These are phyloP conservation scores for Prunus davidiana DNA, from an alignment of 306 rosid species.

Conservation along the genomic window DNA sequence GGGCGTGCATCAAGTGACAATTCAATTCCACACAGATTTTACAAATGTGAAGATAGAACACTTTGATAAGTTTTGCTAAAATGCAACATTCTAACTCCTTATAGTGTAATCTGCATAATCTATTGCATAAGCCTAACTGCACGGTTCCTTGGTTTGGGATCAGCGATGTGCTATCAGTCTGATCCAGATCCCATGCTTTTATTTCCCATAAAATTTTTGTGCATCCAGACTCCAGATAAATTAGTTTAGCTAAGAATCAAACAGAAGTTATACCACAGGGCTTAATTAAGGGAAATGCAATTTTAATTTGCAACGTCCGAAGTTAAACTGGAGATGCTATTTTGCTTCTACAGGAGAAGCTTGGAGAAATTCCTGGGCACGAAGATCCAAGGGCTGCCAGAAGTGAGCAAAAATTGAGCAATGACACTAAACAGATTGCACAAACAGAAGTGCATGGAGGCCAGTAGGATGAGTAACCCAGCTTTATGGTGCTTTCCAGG, in stretches of 20 bases:
- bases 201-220: neutral
- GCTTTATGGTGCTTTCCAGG: slow-evolving; percentile 32
- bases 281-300: neutral
- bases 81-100: neutral
- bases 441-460: slow-evolving; percentile 48
- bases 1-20: neutral
- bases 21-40: neutral
- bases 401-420: slow-evolving; percentile 44
- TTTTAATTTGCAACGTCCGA: neutral
- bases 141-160: neutral
- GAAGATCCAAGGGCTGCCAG: slow-evolving; percentile 52
- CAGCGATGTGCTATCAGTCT: neutral
- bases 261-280: neutral
- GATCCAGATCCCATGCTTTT: neutral
- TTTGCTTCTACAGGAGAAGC: slow-evolving; percentile 64
- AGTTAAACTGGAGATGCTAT: neutral
- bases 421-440: slow-evolving; percentile 52
- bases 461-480: slow-evolving; percentile 44
- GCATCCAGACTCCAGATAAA: neutral
- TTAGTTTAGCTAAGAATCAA: neutral
- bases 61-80: neutral
- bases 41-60: neutral
- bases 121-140: neutral
- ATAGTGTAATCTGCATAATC: neutral
- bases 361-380: slow-evolving; percentile 64